These are phyloP conservation scores for Rubroboletus pulcherrimus DNA, from an alignment of 768 basidiomycete species.

Conservation along the genomic window DNA sequence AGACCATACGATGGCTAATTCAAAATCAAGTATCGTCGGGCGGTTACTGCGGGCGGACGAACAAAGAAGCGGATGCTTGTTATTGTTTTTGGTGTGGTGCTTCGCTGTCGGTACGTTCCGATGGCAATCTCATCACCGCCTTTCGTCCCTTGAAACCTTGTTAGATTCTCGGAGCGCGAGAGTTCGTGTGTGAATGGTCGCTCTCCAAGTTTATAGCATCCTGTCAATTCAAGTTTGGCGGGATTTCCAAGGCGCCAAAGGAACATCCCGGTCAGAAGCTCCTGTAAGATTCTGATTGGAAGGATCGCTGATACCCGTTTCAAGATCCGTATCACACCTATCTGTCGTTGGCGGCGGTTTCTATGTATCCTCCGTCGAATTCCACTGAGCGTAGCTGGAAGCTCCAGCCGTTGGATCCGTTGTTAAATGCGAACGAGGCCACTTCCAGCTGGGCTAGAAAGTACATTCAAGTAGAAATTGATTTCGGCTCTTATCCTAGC, in stretches of 20 bases:
- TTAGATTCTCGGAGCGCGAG: conserved; percentile 65
- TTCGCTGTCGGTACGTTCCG: conserved; percentile 57
- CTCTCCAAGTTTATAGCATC: conserved; percentile 61
- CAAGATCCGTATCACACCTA: conserved; percentile 96
- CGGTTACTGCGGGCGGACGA: conserved; percentile 86
- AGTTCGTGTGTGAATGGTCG: conserved; percentile 52
- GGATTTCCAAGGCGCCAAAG: conserved; percentile 79
- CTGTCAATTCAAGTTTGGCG: conserved; percentile 88
- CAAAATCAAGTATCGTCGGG: conserved; percentile 63
- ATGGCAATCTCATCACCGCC: background rate
- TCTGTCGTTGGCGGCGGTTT: conserved; percentile 76
- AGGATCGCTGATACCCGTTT: conserved; percentile 9
- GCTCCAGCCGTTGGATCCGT: conserved; percentile 58
- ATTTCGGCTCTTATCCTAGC: background rate
- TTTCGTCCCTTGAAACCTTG: background rate
- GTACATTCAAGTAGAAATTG: conserved; percentile 41
- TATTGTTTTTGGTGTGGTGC: conserved; percentile 97
- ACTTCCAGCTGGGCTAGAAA: conserved; percentile 66
- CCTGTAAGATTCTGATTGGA: background rate
- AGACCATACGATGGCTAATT: conserved; percentile 73
- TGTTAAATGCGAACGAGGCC: conserved; percentile 64
- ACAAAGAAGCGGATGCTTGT: conserved; percentile 87
- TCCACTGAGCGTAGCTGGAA: conserved; percentile 44
- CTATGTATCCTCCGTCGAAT: conserved; percentile 54
- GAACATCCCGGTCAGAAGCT: conserved; percentile 65